Evolutionary conservation across 208 protist species (phyloP).

Genomic region (Leishmania tropica): DNA sequence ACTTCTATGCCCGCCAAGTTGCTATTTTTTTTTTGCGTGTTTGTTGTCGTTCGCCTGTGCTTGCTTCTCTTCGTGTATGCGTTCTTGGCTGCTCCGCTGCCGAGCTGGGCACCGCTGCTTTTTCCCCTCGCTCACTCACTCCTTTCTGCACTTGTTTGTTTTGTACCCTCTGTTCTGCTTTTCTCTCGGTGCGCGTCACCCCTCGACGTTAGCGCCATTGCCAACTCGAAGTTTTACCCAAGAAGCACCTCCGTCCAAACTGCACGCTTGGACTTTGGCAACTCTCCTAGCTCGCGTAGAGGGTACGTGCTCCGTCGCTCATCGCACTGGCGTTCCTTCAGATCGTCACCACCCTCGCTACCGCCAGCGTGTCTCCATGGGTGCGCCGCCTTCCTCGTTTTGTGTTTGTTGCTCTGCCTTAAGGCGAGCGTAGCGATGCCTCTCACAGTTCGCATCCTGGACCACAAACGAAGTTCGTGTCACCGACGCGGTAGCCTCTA

Average conservation of each 20-base stretch:
- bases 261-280: background rate
- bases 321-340: background rate
- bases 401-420: background rate
- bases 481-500: background rate
- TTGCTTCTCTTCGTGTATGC: background rate
- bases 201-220: background rate
- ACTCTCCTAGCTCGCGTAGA: background rate
- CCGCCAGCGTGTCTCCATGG: background rate
- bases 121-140: background rate
- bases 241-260: background rate
- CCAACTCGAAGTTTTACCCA: background rate
- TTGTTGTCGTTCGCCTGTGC: background rate
- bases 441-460: no score
- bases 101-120: background rate
- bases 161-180: slow-evolving; percentile 2
- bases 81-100: background rate
- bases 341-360: background rate
- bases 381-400: background rate
- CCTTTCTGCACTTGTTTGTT: background rate
- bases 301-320: background rate
- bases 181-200: background rate
- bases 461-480: background rate
- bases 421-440: background rate
- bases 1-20: background rate
- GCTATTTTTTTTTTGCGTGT: background rate